phyloP scores from a whole-genome alignment of 495 filamentous ascomycete genomes.

The Echria macrotheca region DNA sequence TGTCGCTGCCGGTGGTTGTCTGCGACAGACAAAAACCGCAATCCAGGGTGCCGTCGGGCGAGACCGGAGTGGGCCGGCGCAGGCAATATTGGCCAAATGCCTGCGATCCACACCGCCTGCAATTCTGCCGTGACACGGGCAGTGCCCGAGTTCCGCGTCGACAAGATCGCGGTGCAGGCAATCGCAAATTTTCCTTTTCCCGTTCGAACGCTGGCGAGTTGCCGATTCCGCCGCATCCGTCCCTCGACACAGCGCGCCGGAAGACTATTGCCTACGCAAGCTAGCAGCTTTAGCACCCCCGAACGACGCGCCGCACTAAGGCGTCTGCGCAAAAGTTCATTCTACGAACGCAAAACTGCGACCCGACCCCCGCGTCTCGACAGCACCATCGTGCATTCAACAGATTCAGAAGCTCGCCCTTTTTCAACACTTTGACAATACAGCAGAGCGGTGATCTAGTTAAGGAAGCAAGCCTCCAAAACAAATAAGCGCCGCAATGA shows the following conservation, averaged over 20 bases:
- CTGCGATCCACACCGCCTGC: too few relatives aligned
- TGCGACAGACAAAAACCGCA: too few relatives aligned
- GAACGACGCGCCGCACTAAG: not conserved
- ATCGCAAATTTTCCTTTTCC: constrained; percentile 2
- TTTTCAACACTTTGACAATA: not conserved
- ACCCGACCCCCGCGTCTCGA: not conserved
- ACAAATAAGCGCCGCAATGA: too few relatives aligned
- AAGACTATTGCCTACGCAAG: not conserved
- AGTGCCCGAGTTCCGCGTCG: not conserved
- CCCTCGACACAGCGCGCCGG: not conserved
- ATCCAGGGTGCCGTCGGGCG: too few relatives aligned
- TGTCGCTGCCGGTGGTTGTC: too few relatives aligned
- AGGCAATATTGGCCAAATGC: too few relatives aligned
- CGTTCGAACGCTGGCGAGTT: constrained; percentile 2
- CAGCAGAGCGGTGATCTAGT: not conserved
- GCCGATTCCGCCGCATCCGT: not conserved
- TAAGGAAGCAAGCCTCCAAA: not conserved
- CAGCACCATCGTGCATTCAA: not conserved
- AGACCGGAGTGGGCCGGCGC: too few relatives aligned
- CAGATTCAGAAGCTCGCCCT: not conserved
- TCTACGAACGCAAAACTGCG: not conserved
- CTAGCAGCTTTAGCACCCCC: not conserved
- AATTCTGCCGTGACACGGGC: too few relatives aligned
- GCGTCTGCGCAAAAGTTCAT: not conserved
- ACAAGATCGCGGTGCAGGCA: not conserved